Base-by-base conservation (phyloP, 2,329 filamentous ascomycete genomes). In the Penicillium sp. region DNA sequence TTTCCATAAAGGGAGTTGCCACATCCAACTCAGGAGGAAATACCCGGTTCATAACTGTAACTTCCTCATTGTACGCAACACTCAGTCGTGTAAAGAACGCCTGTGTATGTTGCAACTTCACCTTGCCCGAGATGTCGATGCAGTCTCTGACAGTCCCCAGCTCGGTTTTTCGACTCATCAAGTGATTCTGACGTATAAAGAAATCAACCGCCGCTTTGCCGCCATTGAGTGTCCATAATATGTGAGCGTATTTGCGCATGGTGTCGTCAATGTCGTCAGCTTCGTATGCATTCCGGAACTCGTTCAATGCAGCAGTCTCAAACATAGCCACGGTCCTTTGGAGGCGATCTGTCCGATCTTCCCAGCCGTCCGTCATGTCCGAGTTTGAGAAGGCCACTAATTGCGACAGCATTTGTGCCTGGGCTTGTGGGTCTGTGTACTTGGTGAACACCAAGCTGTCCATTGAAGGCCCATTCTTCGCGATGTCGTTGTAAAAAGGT, bases 201-300 rank as follows among this genome's bases (percentile, higher is more conserved):
- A 92, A 81, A 54, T 98, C 92, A 50, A 96, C 82, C 10, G 87
- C 91, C 14, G 89, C 88, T 41, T 83, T 82, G 16, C 92, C 92
- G 27, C 91, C 92, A 72, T 96, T 96, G 46, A 99, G 81, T 2
- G 85, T 84, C 58, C 90, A 87, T 57, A 99, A 79, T 16, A 99
- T 92, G 67, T 92, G 87, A 2, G 93, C 93, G 75, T 96, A 98
- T 70, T 90, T 86, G 66, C 85, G 87, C 94, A 98, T 97, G 55
- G 88, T 84, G 2, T 91, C 92, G 64, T 96, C 90, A 55, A 96
- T 87, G 73, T 99, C 94, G 78, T 89, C 90, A 44, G 87, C 88
- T 73, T 95, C 91, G 66, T 96, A 96, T 4, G 92, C 95, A 70
- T 95, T 90, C 75, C 96, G 90, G 66, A 99, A 99, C 73, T 99